A percentile compares a stretch with the other conserved stretches of the same genome.
These are phyloP conservation scores for Mariannaea sp. DNA, from an alignment of 2,329 filamentous ascomycete species.

Conservation along the genomic window DNA sequence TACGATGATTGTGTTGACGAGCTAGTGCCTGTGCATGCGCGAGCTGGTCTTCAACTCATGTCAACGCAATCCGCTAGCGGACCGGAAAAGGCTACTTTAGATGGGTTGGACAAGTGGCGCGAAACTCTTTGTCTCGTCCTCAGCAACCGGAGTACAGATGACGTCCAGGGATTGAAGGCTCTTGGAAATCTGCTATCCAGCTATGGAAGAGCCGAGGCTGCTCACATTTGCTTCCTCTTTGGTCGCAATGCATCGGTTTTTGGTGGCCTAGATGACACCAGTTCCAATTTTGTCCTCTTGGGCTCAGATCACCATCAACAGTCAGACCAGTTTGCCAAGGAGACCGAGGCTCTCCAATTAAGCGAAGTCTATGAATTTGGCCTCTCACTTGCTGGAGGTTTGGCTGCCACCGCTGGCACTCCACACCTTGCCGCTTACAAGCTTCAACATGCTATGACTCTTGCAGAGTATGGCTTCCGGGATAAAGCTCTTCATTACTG, in stretches of 20 bases:
- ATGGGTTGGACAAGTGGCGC: slow-evolving; percentile 90
- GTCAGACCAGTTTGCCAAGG: slow-evolving; percentile 73
- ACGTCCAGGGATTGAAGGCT: slow-evolving; percentile 76
- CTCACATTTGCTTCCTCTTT: slow-evolving; percentile 93
- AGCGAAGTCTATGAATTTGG: slow-evolving; percentile 96
- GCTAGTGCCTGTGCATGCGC: slow-evolving; percentile 88
- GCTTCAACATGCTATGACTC: slow-evolving; percentile 79
- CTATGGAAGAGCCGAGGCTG: slow-evolving; percentile 88
- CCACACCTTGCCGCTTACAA: slow-evolving; percentile 93
- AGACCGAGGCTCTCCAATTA: slow-evolving; percentile 87
- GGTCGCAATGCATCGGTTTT: slow-evolving; percentile 73
- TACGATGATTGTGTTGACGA: slow-evolving; percentile 94
- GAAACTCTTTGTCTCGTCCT: slow-evolving; percentile 86
- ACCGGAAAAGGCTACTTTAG: slow-evolving; percentile 72
- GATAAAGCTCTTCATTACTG: slow-evolving; percentile 90
- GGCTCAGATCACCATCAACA: slow-evolving; percentile 80
- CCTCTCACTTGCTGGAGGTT: slow-evolving; percentile 67
- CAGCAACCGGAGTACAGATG: slow-evolving; percentile 83
- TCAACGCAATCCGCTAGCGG: slow-evolving; percentile 69
- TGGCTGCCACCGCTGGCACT: slow-evolving; percentile 59
- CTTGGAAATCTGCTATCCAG: slow-evolving; percentile 81
- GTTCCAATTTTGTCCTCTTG: slow-evolving; percentile 78
- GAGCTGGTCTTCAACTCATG: slow-evolving; percentile 89
- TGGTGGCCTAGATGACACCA: slow-evolving; percentile 81
- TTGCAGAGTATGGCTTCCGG: slow-evolving; percentile 83